Evolutionary conservation across 345 rosid genomes (phyloP).

Genomic region (Bruguiera gymnorhiza): DNA sequence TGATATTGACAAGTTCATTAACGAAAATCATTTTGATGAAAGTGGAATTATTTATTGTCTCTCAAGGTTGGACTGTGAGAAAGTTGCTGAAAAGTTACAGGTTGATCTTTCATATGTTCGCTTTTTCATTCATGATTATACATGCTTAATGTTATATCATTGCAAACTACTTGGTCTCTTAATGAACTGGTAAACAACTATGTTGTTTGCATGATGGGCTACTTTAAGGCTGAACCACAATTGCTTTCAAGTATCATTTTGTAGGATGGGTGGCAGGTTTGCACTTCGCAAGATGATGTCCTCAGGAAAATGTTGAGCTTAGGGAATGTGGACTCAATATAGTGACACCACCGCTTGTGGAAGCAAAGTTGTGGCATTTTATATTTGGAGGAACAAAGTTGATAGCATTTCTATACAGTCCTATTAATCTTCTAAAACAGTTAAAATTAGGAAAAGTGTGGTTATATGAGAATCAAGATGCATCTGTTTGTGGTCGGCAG

Average conservation of each 20-base stretch:
- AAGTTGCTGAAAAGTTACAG: conserved; percentile 86
- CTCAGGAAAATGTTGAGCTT: no score
- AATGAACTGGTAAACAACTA: no score
- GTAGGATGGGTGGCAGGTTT: no score
- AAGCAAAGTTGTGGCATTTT: not conserved
- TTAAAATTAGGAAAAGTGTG: not conserved
- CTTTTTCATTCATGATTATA: not conserved
- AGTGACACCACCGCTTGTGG: not conserved
- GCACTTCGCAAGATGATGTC: no score
- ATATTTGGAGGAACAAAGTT: not conserved
- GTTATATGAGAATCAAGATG: not conserved
- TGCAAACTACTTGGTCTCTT: no score
- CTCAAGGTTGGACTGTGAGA: conserved; percentile 98
- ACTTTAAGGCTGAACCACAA: no score
- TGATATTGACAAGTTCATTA: conserved; percentile 89
- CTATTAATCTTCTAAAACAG: not conserved
- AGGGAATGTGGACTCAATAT: not conserved
- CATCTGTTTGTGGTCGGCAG: not conserved
- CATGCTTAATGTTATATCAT: not conserved
- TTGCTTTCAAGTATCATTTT: no score
- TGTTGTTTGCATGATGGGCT: no score
- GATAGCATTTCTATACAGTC: not conserved
- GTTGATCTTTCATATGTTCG: conserved; percentile 39
- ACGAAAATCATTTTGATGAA: conserved; percentile 85
- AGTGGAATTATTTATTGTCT: conserved; percentile 98